A percentile compares a stretch with the other conserved stretches of the same genome.
phyloP scores from a whole-genome alignment of 2,329 filamentous ascomycete genomes.

The Exophiala oligosperma region DNA sequence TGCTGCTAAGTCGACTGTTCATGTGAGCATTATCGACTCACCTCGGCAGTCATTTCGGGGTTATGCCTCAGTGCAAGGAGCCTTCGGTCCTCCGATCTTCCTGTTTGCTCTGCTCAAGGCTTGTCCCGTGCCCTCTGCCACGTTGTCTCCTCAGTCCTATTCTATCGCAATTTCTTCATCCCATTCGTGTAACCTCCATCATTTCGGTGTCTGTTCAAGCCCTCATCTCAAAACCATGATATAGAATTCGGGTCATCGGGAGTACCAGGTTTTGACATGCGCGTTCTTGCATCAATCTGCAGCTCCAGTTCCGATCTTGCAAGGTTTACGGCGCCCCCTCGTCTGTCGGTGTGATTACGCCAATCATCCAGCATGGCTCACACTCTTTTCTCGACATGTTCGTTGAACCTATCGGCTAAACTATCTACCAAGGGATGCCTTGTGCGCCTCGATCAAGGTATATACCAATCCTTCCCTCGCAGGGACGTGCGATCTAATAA shows the following conservation, averaged over 20 bases:
- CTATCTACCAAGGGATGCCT: slow-evolving; percentile 21
- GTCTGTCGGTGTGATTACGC: slow-evolving; percentile 15
- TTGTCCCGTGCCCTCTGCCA: neutral
- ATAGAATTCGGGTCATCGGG: slow-evolving; percentile 13
- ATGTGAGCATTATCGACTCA: neutral
- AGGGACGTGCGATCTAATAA: slow-evolving; percentile 2
- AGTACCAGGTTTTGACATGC: slow-evolving; percentile 20
- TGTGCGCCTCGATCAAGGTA: slow-evolving; percentile 16
- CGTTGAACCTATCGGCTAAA: slow-evolving; percentile 18
- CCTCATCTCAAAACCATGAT: slow-evolving; percentile 5
- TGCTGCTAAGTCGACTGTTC: neutral
- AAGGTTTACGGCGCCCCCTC: slow-evolving; percentile 15
- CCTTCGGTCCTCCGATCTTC: neutral
- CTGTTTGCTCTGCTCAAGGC: neutral
- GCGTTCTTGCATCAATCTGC: slow-evolving; percentile 22
- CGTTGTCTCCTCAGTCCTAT: neutral
- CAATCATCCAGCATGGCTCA: slow-evolving; percentile 19
- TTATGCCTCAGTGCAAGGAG: neutral
- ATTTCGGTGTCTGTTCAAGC: neutral
- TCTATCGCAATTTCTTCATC: slow-evolving; percentile 1
- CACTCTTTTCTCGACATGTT: slow-evolving; percentile 10
- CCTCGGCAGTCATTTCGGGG: neutral
- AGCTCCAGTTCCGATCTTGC: slow-evolving; percentile 18
- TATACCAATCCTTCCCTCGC: neutral
- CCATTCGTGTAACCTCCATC: slow-evolving; percentile 6